These are phyloP conservation scores for Ampelocalamus luodianensis DNA, from an alignment of 176 grass and related monocot genomes.

Conservation along the genomic window DNA sequence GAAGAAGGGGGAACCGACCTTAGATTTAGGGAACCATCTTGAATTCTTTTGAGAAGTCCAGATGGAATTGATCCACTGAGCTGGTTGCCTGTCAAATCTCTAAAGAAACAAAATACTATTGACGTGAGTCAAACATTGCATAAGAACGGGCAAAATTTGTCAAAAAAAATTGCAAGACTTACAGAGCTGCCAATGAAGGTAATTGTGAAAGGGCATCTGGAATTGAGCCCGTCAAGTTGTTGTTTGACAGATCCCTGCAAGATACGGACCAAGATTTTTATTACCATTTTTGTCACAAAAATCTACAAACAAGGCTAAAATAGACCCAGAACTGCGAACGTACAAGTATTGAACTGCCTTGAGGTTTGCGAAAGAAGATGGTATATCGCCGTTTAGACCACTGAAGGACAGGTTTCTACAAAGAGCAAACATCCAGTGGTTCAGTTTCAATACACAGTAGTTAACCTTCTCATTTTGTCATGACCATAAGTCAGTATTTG, in stretches of 20 bases:
- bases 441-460: background rate
- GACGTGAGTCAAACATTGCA: background rate
- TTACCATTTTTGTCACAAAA: background rate
- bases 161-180: too few relatives aligned
- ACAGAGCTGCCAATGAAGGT: conserved; percentile 54
- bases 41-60: conserved; percentile 46
- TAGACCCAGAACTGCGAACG: background rate
- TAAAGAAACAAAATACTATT: conserved; percentile 29
- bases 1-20: conserved; percentile 27
- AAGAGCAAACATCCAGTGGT: background rate
- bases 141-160: background rate
- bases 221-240: conserved; percentile 63
- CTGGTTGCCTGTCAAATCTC: conserved; percentile 66
- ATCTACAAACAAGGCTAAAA: background rate
- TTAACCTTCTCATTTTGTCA: background rate
- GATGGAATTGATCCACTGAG: conserved; percentile 55
- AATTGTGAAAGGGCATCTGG: conserved; percentile 54
- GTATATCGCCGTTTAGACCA: conserved; percentile 53
- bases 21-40: conserved; percentile 54
- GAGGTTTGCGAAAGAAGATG: conserved; percentile 38
- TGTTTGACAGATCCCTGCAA: conserved; percentile 76
- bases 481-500: background rate
- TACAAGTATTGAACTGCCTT: conserved; percentile 51
- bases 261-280: background rate
- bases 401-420: conserved; percentile 57